A percentile compares a stretch with the other conserved stretches of the same genome.
Evolutionary conservation across 2,329 filamentous ascomycete species (phyloP).

Genomic region (Epichloe aotearoae): DNA sequence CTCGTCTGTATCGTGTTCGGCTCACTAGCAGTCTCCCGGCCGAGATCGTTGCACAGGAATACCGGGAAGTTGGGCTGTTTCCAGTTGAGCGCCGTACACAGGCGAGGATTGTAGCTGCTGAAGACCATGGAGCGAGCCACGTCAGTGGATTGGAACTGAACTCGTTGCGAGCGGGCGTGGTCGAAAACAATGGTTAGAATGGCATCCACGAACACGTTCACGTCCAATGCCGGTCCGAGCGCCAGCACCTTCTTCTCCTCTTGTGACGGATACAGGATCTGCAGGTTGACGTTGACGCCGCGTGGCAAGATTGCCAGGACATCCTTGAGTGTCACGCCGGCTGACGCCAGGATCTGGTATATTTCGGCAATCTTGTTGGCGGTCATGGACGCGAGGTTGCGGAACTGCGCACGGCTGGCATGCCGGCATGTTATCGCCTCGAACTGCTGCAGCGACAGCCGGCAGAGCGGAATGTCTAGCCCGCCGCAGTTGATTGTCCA

Average conservation of each 20-base stretch:
- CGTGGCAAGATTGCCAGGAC: constrained; percentile 63
- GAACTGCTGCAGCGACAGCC: constrained; percentile 65
- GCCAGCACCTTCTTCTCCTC: constrained; percentile 58
- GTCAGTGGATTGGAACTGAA: constrained; percentile 51
- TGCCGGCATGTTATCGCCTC: constrained; percentile 34
- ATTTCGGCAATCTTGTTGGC: constrained; percentile 47
- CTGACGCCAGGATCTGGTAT: constrained; percentile 58
- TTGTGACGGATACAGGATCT: constrained; percentile 71
- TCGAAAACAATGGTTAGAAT: constrained; percentile 81
- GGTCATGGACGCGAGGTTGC: constrained; percentile 30
- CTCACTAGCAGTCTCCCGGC: constrained; percentile 39
- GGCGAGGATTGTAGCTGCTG: constrained; percentile 77
- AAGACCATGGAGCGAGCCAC: constrained; percentile 82
- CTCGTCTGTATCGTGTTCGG: constrained; percentile 34
- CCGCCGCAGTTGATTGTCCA: constrained; percentile 69
- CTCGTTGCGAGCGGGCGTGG: constrained; percentile 59
- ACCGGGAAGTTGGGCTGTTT: constrained; percentile 98
- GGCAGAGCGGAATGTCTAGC: constrained; percentile 69
- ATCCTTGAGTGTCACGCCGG: constrained; percentile 68
- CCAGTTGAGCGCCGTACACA: constrained; percentile 95
- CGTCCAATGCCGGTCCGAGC: constrained; percentile 62
- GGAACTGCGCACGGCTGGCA: constrained; percentile 29
- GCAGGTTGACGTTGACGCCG: constrained; percentile 80
- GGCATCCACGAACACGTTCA: constrained; percentile 76
- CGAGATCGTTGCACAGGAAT: constrained; percentile 87